Evolutionary conservation across 225 moss, liverwort and hornwort genomes (phyloP).

Genomic region (Polytrichum commune): DNA sequence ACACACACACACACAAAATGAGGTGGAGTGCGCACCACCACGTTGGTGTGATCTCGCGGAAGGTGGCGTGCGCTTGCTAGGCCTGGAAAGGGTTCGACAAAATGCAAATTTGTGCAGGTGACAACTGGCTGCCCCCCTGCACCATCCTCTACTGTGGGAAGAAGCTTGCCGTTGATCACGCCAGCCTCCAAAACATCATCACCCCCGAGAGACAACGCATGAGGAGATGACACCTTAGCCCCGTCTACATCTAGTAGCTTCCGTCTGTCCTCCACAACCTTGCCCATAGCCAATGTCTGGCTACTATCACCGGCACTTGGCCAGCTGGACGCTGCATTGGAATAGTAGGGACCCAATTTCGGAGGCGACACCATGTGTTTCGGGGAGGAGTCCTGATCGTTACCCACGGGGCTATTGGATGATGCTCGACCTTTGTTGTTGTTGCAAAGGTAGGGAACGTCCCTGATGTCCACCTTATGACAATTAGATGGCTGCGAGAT

Average conservation of each 20-base stretch:
- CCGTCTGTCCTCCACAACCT: conserved; percentile 43
- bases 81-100: conserved; percentile 49
- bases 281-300: conserved; percentile 15
- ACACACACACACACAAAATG: not conserved
- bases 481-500: conserved; percentile 40
- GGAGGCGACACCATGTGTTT: conserved; percentile 51
- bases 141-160: conserved; percentile 58
- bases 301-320: conserved; percentile 38
- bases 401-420: conserved; percentile 26
- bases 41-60: conserved; percentile 45
- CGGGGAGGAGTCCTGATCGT: conserved; percentile 42
- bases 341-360: conserved; percentile 58
- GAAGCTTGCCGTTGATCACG: conserved; percentile 45
- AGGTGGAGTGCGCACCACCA: conserved; percentile 26
- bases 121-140: conserved; percentile 37
- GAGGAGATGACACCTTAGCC: conserved; percentile 36
- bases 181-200: conserved; percentile 52
- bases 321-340: conserved; percentile 47
- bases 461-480: conserved; percentile 33
- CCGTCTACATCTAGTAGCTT: conserved; percentile 29
- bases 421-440: conserved; percentile 33
- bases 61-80: conserved; percentile 37
- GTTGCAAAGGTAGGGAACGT: conserved; percentile 24
- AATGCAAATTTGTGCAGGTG: conserved; percentile 36
- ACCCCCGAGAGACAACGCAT: conserved; percentile 31